Evolutionary conservation across 805 yeast genomes (phyloP), one percentile per base, ranked within the genome.

Genomic region (Kuraishia ogatae): DNA sequence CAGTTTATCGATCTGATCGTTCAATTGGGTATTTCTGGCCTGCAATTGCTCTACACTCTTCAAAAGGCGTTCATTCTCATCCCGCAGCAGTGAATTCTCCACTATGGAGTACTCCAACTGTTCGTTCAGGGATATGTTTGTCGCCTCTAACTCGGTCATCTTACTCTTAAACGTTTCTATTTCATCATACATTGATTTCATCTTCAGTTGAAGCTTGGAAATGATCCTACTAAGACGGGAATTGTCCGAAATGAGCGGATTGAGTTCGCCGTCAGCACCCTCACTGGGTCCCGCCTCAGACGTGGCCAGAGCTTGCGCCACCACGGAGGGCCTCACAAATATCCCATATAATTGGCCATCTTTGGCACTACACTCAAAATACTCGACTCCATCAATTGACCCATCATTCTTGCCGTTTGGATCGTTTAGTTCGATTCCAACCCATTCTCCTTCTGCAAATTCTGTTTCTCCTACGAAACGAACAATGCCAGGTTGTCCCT

Each of bases 371-470:
- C 77, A 72, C 7, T 68, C 64, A 50, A 81, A 81, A 63, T 81
- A 81, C 54, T 64, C 53, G 2, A 67, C 62, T 0, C 77, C 81
- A 20, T 71, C 65, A 0, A 81, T 74, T 0, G 76, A 63, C 1
- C 85, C 85, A 56, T 80, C 69, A 54, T 81, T 81, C 59, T 75
- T 77, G 1, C 84, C 84, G 0, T 43, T 56, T 4, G 51, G 13
- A 0, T 74, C 67, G 13, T 70, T 72, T 22, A 81, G 62, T 52
- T 78, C 80, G 2, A 80, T 61, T 0, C 84, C 85, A 2, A 76
- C 64, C 84, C 85, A 80, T n/a, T 57, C 61, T 0, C 89, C 90
- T 0, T 76, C 68, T 2, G 87, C 82, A 70, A 85, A 85, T 51
- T 77, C 59, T 0, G 89, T 81, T 15, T 60, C 54, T 0, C 90